Base-by-base conservation (phyloP, 2,329 filamentous ascomycete species). In the Calonectria pseudoturangicola region DNA sequence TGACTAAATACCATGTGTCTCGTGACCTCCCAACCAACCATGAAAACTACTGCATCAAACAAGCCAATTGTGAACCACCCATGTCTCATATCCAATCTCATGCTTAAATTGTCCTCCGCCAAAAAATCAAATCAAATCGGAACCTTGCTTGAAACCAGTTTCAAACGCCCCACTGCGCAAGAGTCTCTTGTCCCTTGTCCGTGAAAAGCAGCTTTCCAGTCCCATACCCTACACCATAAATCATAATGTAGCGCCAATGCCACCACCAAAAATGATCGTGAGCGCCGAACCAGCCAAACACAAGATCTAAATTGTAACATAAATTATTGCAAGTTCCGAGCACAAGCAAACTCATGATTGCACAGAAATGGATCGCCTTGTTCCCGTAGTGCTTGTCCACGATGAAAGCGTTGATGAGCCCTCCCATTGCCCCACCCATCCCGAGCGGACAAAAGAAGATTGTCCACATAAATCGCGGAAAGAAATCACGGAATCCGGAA, bases 251-350 rank as follows among this genome's bases (percentile, higher is more conserved):
- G 2, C 72, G 33, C 2, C 41, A 47, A 51, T 73, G 72, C 72
- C 71, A 73, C 68, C 68, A 73, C 72, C 72, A 73, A 30, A 73
- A 71, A 15, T 71, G 64, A 16, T 73, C 64, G 6, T 51, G 63
- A 5, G 72, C 47, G 9, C 68, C 72, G 41, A 73, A 73, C 68
- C 68, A 68, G 7, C 68, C 64, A 43, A 73, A 73, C 0, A 73
- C 43, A 41, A 72, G 68, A 48, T 72, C 69, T 18, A 73, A 33
- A 21, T 71, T 71, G 28, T 73, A 73, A 12, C 64, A 73, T 1
- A 73, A 54, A 28, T 65, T 56, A 27, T 73, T 72, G 18, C 68
- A 73, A 2, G 64, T 43, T 0, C 72, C 69, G 6, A 73, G 51
- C 5, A 71, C 68, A 16, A 71, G n/a, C 1, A 71, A 25, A 6